phyloP scores from a whole-genome alignment of 441 rosid species.

The Populus hybrid region DNA sequence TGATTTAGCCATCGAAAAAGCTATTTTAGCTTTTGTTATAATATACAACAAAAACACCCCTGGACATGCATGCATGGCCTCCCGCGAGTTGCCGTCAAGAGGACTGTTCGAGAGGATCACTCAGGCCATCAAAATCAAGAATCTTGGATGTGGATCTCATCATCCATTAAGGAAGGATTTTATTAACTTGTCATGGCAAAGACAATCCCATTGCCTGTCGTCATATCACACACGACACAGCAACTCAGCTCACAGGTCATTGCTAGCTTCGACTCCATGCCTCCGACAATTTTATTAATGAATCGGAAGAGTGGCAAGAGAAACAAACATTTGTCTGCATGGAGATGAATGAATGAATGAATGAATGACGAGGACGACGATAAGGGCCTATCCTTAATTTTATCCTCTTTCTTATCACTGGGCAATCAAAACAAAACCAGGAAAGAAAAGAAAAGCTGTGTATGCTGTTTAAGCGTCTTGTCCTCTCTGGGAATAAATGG shows the following conservation, averaged over 20 bases:
- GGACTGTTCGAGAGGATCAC: background rate
- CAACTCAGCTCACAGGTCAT: background rate
- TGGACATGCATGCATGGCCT: background rate
- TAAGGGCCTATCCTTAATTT: constrained; percentile 6
- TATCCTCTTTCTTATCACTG: background rate
- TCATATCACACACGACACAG: background rate
- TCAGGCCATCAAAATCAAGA: background rate
- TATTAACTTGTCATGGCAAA: background rate
- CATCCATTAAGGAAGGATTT: background rate
- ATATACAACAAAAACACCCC: background rate
- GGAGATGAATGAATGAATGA: background rate
- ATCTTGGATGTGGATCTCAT: background rate
- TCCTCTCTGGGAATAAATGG: background rate
- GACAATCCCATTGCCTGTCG: background rate
- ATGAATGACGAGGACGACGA: too few species aligned
- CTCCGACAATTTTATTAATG: too few species aligned
- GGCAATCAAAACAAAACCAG: background rate
- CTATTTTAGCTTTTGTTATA: too few species aligned
- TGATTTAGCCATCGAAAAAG: too few species aligned
- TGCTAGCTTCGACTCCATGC: background rate
- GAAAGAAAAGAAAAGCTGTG: background rate
- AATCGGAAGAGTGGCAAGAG: too few species aligned
- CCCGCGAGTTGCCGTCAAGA: background rate
- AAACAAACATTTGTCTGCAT: too few species aligned
- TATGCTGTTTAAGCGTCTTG: background rate